Evolutionary conservation across 2,329 filamentous ascomycete species (phyloP), one percentile per base, ranked within the genome.

Genomic region (Diplodia corticola): DNA sequence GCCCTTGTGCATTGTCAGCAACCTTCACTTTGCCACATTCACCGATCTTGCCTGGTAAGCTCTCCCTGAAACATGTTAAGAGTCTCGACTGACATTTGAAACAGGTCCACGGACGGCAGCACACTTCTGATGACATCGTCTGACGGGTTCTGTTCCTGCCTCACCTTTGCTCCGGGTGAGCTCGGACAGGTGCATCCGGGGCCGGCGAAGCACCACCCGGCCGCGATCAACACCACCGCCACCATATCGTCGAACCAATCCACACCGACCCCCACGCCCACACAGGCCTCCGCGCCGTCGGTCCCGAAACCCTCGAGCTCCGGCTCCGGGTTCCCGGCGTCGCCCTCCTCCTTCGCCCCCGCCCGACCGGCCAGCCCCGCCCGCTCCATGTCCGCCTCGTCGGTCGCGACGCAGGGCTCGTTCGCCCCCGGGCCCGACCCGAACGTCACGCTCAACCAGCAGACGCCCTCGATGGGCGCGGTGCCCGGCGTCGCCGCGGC

Each of bases 21-120:
- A 99, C 74, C 80, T 99, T 70, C 95, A 99, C 78, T 97, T 94
- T 77, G 93, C 95, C 4, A 98, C 95, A 0, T 99, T 99, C 75
- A 99, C 95, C 0, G 95, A 99, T 76, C 81, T 99, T 67, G 90
- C 92, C 37, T 99, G 95, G 95, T 67, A 44, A 33, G 46, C 3
- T 6, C n/a, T 13, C 9, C 26, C 13, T 26, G 26, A n/a, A 40
- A 26, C 24, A 22, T 28, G 7, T 13, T 15, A 60, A 12, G 24
- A 28, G 9, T 24, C 20, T 30, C 22, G 15, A 13, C 69, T 74
- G 66, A 77, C 71, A 83, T 69, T 68, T 30, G 37, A 72, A 79
- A 33, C 69, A 91, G 89, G 89, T 91, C 91, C 1, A 88, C 84
- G 69, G 91, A 93, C 77, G 91, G 91, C 13, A 83, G 87, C 49